Evolutionary conservation across 2,329 filamentous ascomycete species (phyloP), one percentile per base, ranked within the genome.

Genomic region (Pestalotiopsis sp.): DNA sequence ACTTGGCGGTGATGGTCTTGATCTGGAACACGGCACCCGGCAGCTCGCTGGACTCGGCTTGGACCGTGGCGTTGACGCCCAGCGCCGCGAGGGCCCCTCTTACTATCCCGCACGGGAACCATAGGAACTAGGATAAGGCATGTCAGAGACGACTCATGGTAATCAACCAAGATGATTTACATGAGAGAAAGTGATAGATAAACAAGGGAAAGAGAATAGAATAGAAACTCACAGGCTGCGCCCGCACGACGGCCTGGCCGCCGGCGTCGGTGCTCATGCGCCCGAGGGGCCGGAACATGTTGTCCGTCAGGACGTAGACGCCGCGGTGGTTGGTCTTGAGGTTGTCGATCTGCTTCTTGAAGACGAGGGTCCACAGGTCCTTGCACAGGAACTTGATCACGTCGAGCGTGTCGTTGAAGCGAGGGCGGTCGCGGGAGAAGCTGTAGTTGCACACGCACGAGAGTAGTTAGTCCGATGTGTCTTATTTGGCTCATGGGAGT

Each of bases 371-470:
- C 96, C 96, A 99, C 59, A 99, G 86, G 80, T 99, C 96, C 84
- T 99, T 99, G 88, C 96, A 99, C 64, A 99, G 86, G 78, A 99
- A 98, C 80, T 99, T 99, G 79, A 99, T 99, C 64, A 95, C 92
- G 78, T 98, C 96, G 57, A 99, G 89, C 4, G 95, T 95, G 75
- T 97, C 94, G 71, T 92, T 93, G 78, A 98, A 97, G 63, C 94
- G 92, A 56, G 95, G 94, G 65, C 94, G 88, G 79, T 97, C 93
- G 77, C 89, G 87, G 11, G 92, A 94, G 84, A 96, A 95, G 66
- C 93, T n/a, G n/a, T n/a, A n/a, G n/a, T n/a, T n/a, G n/a, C n/a
- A n/a, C n/a, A n/a, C n/a, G n/a, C n/a, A n/a, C n/a, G n/a, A n/a
- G n/a, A n/a, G n/a, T n/a, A n/a, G n/a, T n/a, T n/a, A n/a, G n/a